Percentiles rank a stretch among this genome's conserved stretches.
Evolutionary conservation across 345 rosid genomes (phyloP).

Genomic region (Dovyalis caffra): DNA sequence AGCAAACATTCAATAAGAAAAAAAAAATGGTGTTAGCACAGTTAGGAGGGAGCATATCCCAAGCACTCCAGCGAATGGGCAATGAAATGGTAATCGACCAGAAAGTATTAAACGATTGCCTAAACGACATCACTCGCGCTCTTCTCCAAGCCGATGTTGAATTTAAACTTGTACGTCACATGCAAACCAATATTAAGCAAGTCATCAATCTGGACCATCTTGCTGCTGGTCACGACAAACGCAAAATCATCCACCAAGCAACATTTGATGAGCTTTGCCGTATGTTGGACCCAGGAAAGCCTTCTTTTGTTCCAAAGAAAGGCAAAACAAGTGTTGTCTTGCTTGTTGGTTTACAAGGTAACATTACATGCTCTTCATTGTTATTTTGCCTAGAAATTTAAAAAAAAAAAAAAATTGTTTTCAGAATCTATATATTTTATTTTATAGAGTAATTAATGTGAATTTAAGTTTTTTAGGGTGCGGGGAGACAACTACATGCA

Average conservation of each 20-base stretch:
- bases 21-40: constrained; percentile 81
- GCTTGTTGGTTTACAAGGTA: constrained; percentile 95
- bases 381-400: too few species aligned
- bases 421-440: too few species aligned
- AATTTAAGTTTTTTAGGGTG: constrained; percentile 42
- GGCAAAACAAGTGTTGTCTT: constrained; percentile 73
- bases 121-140: constrained; percentile 91
- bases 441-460: too few species aligned
- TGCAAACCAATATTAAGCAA: constrained; percentile 84
- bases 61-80: constrained; percentile 96
- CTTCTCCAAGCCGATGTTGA: constrained; percentile 89
- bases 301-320: constrained; percentile 74
- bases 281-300: constrained; percentile 89
- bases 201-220: constrained; percentile 90
- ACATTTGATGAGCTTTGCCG: constrained; percentile 85
- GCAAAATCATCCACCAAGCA: constrained; percentile 87
- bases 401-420: too few species aligned
- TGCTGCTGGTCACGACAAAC: constrained; percentile 96
- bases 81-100: constrained; percentile 89
- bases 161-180: constrained; percentile 83
- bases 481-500: constrained; percentile 81
- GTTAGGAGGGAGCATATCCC: constrained; percentile 87
- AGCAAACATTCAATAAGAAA: too few species aligned
- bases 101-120: constrained; percentile 78
- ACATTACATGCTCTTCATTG: too few species aligned